phyloP scores from a whole-genome alignment of 345 rosid species.

The Geranium rotundifolium region DNA sequence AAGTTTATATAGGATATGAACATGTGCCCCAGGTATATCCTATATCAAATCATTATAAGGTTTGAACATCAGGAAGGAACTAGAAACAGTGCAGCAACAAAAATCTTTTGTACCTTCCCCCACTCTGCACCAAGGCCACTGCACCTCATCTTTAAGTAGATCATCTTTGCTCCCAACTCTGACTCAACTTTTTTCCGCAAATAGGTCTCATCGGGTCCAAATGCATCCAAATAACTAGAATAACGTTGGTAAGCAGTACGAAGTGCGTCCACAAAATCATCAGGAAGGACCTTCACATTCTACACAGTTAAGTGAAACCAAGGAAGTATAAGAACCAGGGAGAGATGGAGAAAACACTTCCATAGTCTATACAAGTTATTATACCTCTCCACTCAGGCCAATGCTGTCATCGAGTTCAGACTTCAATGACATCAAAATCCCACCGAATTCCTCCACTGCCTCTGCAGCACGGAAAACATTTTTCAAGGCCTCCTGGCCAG shows the following conservation, averaged over 20 bases:
- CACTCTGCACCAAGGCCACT: constrained; percentile 75
- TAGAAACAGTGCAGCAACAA: neutral
- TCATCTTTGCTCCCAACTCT: constrained; percentile 91
- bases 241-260: constrained; percentile 51
- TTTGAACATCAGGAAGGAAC: too few relatives aligned
- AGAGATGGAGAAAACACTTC: too few relatives aligned
- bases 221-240: constrained; percentile 48
- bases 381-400: constrained; percentile 87
- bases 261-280: constrained; percentile 41
- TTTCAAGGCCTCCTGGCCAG: constrained; percentile 59
- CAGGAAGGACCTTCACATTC: constrained; percentile 65
- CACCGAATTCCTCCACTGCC: constrained; percentile 79
- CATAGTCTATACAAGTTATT: neutral
- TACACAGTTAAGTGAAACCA: constrained; percentile 18
- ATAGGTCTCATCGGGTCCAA: constrained; percentile 63
- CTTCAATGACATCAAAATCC: constrained; percentile 52
- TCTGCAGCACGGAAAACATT: constrained; percentile 73
- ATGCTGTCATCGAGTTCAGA: constrained; percentile 86
- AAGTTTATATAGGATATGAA: too few relatives aligned
- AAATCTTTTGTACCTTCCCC: constrained; percentile 65
- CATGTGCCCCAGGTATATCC: too few relatives aligned
- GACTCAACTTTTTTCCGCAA: constrained; percentile 85
- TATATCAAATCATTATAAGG: too few relatives aligned
- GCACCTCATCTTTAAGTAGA: constrained; percentile 95
- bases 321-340: neutral